phyloP scores from a whole-genome alignment of 1,139 yeast genomes.

The Yamadazyma triangularis region DNA sequence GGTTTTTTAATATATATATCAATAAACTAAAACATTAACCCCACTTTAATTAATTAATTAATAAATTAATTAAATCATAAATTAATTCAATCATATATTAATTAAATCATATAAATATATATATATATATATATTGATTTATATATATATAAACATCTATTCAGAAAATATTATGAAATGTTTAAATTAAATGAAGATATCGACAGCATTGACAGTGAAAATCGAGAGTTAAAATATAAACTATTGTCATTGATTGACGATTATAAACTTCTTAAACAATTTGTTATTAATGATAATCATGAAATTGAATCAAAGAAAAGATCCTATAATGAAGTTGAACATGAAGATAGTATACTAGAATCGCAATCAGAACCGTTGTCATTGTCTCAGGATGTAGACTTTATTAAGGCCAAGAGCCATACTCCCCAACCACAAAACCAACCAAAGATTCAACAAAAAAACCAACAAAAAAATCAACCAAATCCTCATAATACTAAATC shows the following conservation, averaged over 20 bases:
- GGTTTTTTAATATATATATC: too few species aligned
- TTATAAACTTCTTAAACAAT: conserved; percentile 34
- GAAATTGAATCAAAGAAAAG: background rate
- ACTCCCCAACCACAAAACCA: too few species aligned
- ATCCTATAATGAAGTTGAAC: background rate
- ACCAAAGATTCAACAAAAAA: too few species aligned
- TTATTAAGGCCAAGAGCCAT: too few species aligned
- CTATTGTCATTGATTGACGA: conserved; percentile 38
- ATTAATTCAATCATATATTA: conserved; percentile 2
- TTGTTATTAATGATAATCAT: conserved; percentile 16
- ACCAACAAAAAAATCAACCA: background rate
- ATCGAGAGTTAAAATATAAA: conserved; percentile 31
- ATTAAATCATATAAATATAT: background rate
- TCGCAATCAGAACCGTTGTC: too few species aligned
- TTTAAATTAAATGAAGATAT: conserved; percentile 16
- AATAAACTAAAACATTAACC: too few species aligned
- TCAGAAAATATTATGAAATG: background rate
- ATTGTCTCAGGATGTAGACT: too few species aligned
- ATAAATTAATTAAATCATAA: too few species aligned
- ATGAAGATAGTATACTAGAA: background rate
- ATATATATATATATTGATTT: too few species aligned
- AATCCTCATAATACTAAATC: background rate
- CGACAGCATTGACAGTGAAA: conserved; percentile 29
- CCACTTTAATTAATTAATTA: too few species aligned
- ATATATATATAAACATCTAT: too few species aligned